These are phyloP conservation scores for Taiwanofungus camphoratus DNA, from an alignment of 1,284 basidiomycete species.

Conservation along the genomic window DNA sequence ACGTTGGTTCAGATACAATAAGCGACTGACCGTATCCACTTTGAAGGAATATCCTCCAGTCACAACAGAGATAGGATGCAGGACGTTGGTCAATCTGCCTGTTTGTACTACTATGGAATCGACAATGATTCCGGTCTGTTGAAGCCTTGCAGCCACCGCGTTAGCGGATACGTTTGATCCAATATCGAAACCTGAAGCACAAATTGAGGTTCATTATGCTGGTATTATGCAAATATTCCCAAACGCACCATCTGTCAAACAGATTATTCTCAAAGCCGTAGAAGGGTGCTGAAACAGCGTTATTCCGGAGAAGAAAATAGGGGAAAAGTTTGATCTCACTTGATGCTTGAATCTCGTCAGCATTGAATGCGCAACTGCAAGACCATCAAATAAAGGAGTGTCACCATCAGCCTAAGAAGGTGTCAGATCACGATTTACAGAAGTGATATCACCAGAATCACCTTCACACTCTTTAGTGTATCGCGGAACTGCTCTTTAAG, in stretches of 20 bases:
- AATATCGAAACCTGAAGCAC: constrained; percentile 4
- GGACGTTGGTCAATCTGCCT: not conserved
- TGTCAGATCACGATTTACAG: not conserved
- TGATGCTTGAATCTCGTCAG: constrained; percentile 5
- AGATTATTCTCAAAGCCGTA: constrained; percentile 6
- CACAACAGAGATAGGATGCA: constrained; percentile 7
- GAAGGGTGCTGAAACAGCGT: constrained; percentile 1
- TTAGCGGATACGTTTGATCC: not conserved
- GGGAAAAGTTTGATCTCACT: not conserved
- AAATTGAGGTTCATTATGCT: not conserved
- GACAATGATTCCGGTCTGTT: constrained; percentile 4
- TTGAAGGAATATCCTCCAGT: constrained; percentile 8
- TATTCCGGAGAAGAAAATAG: not conserved
- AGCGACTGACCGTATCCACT: constrained; percentile 2
- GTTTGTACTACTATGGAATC: constrained; percentile 9
- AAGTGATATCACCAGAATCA: not conserved
- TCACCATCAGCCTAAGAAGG: constrained; percentile 7
- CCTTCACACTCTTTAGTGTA: constrained; percentile 2
- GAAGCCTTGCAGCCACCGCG: constrained; percentile 3
- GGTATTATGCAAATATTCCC: not conserved
- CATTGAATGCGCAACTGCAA: constrained; percentile 9
- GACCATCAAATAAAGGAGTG: constrained; percentile 9
- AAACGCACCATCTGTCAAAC: constrained; percentile 9
- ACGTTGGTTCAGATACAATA: not conserved
- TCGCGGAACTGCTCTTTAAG: constrained; percentile 9